Percentiles rank a stretch among this genome's conserved stretches.
Evolutionary conservation across 345 rosid species (phyloP).

Genomic region (Citrus inodora): DNA sequence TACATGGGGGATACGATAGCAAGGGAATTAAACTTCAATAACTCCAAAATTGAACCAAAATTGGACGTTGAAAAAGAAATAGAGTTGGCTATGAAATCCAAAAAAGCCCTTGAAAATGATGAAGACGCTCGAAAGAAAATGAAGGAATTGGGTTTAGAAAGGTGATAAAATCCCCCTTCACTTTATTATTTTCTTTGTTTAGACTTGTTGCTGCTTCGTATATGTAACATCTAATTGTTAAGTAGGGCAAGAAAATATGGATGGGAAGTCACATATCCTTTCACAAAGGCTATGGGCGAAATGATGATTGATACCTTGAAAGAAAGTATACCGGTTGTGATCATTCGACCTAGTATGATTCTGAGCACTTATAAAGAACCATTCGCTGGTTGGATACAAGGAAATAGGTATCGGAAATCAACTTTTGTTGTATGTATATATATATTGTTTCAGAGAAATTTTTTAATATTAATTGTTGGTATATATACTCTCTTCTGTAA

Average conservation of each 20-base stretch:
- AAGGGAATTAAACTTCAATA: conserved; percentile 37
- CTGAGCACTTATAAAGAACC: conserved; percentile 92
- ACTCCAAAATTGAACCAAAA: conserved; percentile 27
- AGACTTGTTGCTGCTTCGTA: too few species aligned
- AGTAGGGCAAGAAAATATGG: conserved; percentile 79
- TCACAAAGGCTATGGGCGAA: conserved; percentile 99
- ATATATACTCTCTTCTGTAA: too few species aligned
- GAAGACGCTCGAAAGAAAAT: conserved; percentile 49
- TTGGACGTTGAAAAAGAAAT: conserved; percentile 70
- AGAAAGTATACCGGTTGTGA: conserved; percentile 74
- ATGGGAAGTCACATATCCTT: conserved; percentile 86
- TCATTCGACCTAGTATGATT: conserved; percentile 78
- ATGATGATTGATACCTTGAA: conserved; percentile 74
- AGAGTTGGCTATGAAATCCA: conserved; percentile 42
- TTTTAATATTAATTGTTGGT: too few species aligned
- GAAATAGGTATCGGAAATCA: conserved; percentile 56
- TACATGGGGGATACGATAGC: conserved; percentile 67
- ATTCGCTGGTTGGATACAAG: conserved; percentile 99
- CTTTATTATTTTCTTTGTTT: not conserved
- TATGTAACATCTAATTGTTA: too few species aligned
- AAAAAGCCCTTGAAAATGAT: conserved; percentile 29
- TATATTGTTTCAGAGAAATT: too few species aligned
- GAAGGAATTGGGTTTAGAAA: conserved; percentile 79
- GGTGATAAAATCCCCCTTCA: not conserved
- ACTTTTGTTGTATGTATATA: too few species aligned